phyloP scores from a whole-genome alignment of 1,284 basidiomycete genomes.

The Pterula multifida region DNA sequence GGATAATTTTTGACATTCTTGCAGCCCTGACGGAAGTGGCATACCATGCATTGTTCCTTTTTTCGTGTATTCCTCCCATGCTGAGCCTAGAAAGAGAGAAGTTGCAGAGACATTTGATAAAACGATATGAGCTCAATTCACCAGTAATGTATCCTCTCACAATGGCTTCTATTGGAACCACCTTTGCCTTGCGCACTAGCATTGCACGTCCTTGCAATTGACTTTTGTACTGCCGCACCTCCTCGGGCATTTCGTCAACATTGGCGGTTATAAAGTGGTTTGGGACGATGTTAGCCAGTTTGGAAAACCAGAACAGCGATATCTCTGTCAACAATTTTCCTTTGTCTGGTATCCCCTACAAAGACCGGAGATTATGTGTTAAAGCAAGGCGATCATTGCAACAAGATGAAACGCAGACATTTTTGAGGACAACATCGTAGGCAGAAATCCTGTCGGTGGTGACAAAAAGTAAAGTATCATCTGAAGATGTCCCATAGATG shows the following conservation, averaged over 20 bases:
- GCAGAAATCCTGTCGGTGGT: conserved; percentile 95
- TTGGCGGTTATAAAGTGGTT: conserved; percentile 79
- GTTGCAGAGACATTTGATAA: not conserved
- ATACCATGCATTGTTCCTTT: conserved; percentile 86
- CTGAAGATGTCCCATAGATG: conserved; percentile 67
- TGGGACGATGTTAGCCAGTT: conserved; percentile 66
- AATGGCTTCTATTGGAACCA: conserved; percentile 94
- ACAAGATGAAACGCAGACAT: conserved; percentile 41
- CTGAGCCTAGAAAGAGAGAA: conserved; percentile 54
- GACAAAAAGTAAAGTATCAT: conserved; percentile 78
- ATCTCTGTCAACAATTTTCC: conserved; percentile 85
- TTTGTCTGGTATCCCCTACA: conserved; percentile 87
- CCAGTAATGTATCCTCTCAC: conserved; percentile 95
- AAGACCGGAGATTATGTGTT: not conserved
- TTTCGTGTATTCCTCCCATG: conserved; percentile 90
- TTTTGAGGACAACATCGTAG: conserved; percentile 90
- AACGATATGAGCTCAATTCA: conserved; percentile 18
- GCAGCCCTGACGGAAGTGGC: conserved; percentile 58
- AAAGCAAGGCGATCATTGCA: conserved; percentile 3
- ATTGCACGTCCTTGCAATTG: conserved; percentile 81
- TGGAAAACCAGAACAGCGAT: conserved; percentile 93
- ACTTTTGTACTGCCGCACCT: conserved; percentile 55
- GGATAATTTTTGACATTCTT: conserved; percentile 79
- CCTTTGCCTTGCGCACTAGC: conserved; percentile 84
- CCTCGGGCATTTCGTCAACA: conserved; percentile 63